Conservation (phyloP, 2,329 filamentous ascomycete species). For the Alternaria sp. region DNA sequence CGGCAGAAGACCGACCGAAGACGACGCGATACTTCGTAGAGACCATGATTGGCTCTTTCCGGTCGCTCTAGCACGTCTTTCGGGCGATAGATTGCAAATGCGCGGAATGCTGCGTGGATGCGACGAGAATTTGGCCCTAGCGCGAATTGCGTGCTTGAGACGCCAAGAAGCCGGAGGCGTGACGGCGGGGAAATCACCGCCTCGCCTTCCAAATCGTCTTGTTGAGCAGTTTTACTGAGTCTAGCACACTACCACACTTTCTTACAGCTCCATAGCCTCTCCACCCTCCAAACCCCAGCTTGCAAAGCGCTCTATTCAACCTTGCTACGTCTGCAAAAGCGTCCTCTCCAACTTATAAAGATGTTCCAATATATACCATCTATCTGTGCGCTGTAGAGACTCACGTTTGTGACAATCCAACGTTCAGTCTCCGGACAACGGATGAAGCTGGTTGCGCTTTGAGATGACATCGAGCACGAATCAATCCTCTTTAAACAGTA, state of each 20-base stretch:
- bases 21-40: conserved; percentile 29
- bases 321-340: neutral
- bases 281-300: neutral
- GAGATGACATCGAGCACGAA: neutral
- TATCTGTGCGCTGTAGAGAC: neutral
- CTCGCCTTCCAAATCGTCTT: neutral
- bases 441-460: neutral
- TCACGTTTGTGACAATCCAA: neutral
- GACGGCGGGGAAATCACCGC: conserved; percentile 24
- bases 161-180: conserved; percentile 9
- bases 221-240: neutral
- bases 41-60: conserved; percentile 43
- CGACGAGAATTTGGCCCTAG: conserved; percentile 41
- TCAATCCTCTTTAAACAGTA: neutral
- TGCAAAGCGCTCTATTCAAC: neutral
- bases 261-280: neutral
- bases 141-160: conserved; percentile 39
- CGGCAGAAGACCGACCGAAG: conserved; percentile 41
- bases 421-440: neutral
- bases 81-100: conserved; percentile 40
- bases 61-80: conserved; percentile 23
- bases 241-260: neutral
- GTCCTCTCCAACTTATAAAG: neutral
- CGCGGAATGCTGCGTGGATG: conserved; percentile 37
- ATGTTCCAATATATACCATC: neutral